Evolutionary conservation across 2,329 filamentous ascomycete genomes (phyloP).

Genomic region (Capronia americana): DNA sequence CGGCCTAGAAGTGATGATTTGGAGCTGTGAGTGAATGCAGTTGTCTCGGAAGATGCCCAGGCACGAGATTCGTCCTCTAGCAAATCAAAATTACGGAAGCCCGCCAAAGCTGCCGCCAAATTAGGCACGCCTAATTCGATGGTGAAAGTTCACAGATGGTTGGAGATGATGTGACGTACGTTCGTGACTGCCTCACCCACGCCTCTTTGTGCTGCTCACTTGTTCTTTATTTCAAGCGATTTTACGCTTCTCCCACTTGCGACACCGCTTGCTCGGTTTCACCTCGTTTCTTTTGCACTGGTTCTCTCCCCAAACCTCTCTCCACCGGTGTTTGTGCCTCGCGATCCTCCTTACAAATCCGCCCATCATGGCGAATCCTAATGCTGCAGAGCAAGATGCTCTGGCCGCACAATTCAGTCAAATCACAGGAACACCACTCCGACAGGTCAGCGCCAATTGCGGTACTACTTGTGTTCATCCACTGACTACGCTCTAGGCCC

Average conservation of each 20-base stretch:
- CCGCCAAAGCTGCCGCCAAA: constrained; percentile 7
- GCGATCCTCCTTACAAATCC: not conserved
- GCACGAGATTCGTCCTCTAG: constrained; percentile 18
- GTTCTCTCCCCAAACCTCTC: constrained; percentile 24
- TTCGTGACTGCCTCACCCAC: constrained; percentile 12
- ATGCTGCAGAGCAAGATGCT: constrained; percentile 46
- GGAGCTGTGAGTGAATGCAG: constrained; percentile 15
- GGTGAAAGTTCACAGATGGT: not conserved
- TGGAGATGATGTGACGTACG: constrained; percentile 20
- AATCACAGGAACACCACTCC: constrained; percentile 60
- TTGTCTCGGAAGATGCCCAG: constrained; percentile 17
- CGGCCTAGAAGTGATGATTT: constrained; percentile 9
- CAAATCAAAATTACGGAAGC: constrained; percentile 11
- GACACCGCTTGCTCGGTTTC: not conserved
- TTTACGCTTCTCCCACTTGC: not conserved
- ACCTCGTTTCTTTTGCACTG: constrained; percentile 4
- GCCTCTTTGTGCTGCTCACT: constrained; percentile 11
- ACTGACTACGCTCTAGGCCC: constrained; percentile 59
- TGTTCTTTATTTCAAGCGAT: not conserved
- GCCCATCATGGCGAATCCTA: constrained; percentile 33
- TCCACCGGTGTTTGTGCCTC: not conserved
- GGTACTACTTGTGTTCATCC: not conserved
- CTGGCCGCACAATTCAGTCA: constrained; percentile 60
- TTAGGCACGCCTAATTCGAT: constrained; percentile 2
- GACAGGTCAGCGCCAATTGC: constrained; percentile 51